Percentiles rank a stretch among this genome's conserved stretches.
Conservation (phyloP, 2,329 filamentous ascomycete species). For the Fusarium euwallaceae region DNA sequence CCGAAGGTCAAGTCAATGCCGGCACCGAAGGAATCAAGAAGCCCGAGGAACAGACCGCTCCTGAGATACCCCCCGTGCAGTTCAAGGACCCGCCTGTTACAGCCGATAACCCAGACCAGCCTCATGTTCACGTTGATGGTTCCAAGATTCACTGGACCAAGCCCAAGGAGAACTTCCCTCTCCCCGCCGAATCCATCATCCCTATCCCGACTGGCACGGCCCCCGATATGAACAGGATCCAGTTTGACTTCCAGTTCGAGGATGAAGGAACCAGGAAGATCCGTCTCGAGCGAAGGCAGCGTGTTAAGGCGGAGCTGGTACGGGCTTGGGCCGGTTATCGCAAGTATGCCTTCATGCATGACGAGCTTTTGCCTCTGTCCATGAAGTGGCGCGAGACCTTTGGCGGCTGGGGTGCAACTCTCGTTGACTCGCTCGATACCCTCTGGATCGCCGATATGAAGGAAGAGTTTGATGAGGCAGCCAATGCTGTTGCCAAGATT, state of each 20-base stretch:
- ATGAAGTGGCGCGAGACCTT: constrained; percentile 82
- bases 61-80: constrained; percentile 40
- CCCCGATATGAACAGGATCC: constrained; percentile 80
- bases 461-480: constrained; percentile 84
- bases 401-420: constrained; percentile 89
- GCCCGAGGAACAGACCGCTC: constrained; percentile 20
- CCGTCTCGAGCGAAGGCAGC: constrained; percentile 72
- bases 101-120: constrained; percentile 31
- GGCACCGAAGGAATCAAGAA: constrained; percentile 11
- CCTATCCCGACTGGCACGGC: constrained; percentile 79
- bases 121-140: constrained; percentile 30
- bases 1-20: constrained; percentile 12
- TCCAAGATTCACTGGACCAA: constrained; percentile 77
- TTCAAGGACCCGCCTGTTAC: constrained; percentile 47
- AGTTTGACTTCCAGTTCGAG: constrained; percentile 79
- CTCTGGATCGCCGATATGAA: constrained; percentile 88
- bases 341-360: constrained; percentile 83
- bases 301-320: constrained; percentile 80
- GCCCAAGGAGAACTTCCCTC: constrained; percentile 81
- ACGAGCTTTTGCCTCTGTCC: constrained; percentile 83
- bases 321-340: constrained; percentile 88
- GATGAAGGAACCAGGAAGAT: constrained; percentile 69
- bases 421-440: constrained; percentile 86
- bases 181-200: constrained; percentile 78
- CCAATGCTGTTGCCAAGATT: constrained; percentile 76